Percentiles rank a stretch among this genome's conserved stretches.
Conservation (phyloP, 495 filamentous ascomycete genomes). For the Xylaria flabelliformis region DNA sequence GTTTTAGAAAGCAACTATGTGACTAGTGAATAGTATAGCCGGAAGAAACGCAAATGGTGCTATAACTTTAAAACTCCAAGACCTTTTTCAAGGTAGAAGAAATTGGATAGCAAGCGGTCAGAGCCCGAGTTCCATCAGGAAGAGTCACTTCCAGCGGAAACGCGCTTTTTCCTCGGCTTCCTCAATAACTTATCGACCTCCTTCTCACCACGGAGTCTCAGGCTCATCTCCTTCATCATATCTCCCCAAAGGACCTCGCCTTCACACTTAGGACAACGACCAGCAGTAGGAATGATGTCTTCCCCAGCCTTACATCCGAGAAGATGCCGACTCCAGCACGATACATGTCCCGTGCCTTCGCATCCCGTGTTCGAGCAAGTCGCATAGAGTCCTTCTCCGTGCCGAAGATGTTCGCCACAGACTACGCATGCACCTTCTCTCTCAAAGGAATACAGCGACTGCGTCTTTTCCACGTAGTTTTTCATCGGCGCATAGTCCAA, state of each 20-base stretch:
- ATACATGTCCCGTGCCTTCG: constrained; percentile 71
- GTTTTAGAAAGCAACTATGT: neutral
- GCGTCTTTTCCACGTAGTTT: constrained; percentile 73
- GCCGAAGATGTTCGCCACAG: constrained; percentile 60
- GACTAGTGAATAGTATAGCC: neutral
- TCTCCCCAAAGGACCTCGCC: constrained; percentile 70
- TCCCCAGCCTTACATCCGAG: constrained; percentile 53
- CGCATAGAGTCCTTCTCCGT: constrained; percentile 61
- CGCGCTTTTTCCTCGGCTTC: constrained; percentile 49
- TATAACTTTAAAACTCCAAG: neutral
- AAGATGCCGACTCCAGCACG: constrained; percentile 75
- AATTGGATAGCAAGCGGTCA: neutral
- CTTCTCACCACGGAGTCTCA: constrained; percentile 70
- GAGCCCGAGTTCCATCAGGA: neutral
- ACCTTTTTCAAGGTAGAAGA: neutral
- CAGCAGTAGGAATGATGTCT: constrained; percentile 69
- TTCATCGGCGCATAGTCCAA: constrained; percentile 71
- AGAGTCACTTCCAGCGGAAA: neutral
- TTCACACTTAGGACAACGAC: constrained; percentile 75
- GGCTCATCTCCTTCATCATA: constrained; percentile 80
- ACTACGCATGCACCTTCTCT: constrained; percentile 65
- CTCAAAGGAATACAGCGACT: constrained; percentile 66
- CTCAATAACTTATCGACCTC: constrained; percentile 70
- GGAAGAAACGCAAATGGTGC: neutral
- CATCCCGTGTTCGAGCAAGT: constrained; percentile 75